Evolutionary conservation across 495 filamentous ascomycete genomes (phyloP), one percentile per base, ranked within the genome.

Genomic region (Xylaria longipes): DNA sequence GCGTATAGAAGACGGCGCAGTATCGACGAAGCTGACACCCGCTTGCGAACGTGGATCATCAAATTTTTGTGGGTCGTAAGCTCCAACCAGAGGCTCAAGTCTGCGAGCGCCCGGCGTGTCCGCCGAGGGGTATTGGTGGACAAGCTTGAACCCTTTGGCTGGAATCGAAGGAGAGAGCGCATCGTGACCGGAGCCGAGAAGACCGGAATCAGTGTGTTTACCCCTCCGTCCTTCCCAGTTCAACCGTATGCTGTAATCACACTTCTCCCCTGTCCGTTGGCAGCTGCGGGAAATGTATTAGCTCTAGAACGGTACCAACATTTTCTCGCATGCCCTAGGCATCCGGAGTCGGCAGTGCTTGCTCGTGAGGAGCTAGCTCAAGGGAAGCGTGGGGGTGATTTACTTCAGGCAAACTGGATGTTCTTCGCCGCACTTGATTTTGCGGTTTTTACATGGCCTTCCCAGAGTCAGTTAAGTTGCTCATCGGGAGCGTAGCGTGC

Each of bases 341-440:
- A n/a, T 41, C 27, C n/a, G 48, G 50, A 14, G 29, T 37, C 31
- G 33, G n/a, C 50, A 45, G 65, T 25, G 61, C 43, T 65, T 48
- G 41, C 31, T 60, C 57, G 2, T 14, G 37, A 37, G 31, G 37
- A 54, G 65, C 46, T 31, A 46, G 50, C 29, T 9, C 7, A 68
- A n/a, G 68, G 60, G 69, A 25, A 41, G 57, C 73, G 65, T 54
- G 65, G 60, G 65, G 72, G 45, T 22, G 50, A 25, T 66, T 57
- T 81, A 81, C 80, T 95, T 95, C 63, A 87, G 76, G 79, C 94
- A 97, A 76, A 82, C 80, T 12, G 94, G 93, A 75, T 92, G 93
- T 77, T 92, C 91, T 78, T 97, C 94, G 25, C 91, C 94, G 78
- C 93, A 96, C 84, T 97, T 96, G 72, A 96, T 90, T 79, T 95